Evolutionary conservation across 2,329 filamentous ascomycete genomes (phyloP).

Genomic region (Penicillium sp.): DNA sequence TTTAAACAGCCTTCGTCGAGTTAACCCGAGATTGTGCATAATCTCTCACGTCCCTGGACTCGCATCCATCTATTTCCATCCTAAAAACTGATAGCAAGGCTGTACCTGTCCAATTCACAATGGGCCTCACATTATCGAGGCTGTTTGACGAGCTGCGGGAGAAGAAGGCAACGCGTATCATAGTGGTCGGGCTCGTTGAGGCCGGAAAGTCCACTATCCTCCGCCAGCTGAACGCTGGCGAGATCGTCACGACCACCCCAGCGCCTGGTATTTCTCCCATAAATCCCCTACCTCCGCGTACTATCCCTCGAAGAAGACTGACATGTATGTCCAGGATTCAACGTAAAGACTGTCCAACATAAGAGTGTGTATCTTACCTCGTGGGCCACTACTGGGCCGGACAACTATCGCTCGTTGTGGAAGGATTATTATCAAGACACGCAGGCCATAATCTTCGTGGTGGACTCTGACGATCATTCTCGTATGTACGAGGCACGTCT

Average conservation of each 20-base stretch:
- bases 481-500: neutral
- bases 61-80: neutral
- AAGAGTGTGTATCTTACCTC: neutral
- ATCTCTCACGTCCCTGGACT: neutral
- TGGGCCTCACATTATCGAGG: neutral
- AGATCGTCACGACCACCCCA: neutral
- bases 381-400: neutral
- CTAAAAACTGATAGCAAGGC: neutral
- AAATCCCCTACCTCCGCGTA: neutral
- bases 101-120: neutral
- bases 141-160: neutral
- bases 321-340: neutral
- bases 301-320: neutral
- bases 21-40: neutral
- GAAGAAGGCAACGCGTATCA: neutral
- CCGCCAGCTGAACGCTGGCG: neutral
- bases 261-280: neutral
- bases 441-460: neutral
- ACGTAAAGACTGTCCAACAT: neutral
- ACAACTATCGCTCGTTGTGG: neutral
- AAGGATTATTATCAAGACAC: neutral
- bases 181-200: neutral
- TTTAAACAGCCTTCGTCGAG: neutral
- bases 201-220: neutral
- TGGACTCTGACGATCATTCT: neutral